Conservation (phyloP, 257 asterid species). For the Solanum ossicruentum region DNA sequence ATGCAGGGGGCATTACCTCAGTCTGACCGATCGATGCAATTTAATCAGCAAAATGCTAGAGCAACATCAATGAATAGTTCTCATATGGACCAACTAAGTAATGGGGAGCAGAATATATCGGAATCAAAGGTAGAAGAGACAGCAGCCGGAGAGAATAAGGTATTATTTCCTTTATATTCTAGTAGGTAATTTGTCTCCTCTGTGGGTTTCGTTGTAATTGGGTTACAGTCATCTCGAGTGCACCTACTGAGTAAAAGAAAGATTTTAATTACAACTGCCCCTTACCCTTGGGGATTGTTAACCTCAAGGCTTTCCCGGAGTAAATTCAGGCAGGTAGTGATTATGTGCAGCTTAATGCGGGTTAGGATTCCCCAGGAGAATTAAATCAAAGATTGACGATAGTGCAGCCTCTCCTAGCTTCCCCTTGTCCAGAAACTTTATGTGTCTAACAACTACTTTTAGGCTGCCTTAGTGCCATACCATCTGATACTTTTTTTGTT, state of each 20-base stretch:
- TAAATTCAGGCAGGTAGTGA: not conserved
- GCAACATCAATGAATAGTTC: constrained; percentile 35
- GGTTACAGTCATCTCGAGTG: not conserved
- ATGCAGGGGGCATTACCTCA: constrained; percentile 38
- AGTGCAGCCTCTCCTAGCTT: not conserved
- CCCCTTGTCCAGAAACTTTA: not conserved
- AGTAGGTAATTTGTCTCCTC: not conserved
- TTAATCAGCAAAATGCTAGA: constrained; percentile 39
- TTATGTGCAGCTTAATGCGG: not conserved
- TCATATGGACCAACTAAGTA: constrained; percentile 31
- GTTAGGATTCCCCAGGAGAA: not conserved
- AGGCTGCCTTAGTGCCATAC: not conserved
- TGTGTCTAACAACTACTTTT: not conserved
- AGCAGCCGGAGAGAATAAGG: constrained; percentile 47
- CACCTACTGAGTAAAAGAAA: not conserved
- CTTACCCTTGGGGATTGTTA: not conserved
- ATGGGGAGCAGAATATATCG: constrained; percentile 36
- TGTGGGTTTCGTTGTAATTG: not conserved
- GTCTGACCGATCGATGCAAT: constrained; percentile 50
- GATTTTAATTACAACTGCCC: not conserved
- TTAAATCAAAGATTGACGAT: not conserved
- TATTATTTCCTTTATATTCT: constrained; percentile 1
- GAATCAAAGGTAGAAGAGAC: constrained; percentile 36
- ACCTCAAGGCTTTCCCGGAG: not conserved
- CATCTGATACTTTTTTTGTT: not conserved